Conservation (phyloP, 148 eudicot genomes). For the Rhododendron ovatum region DNA sequence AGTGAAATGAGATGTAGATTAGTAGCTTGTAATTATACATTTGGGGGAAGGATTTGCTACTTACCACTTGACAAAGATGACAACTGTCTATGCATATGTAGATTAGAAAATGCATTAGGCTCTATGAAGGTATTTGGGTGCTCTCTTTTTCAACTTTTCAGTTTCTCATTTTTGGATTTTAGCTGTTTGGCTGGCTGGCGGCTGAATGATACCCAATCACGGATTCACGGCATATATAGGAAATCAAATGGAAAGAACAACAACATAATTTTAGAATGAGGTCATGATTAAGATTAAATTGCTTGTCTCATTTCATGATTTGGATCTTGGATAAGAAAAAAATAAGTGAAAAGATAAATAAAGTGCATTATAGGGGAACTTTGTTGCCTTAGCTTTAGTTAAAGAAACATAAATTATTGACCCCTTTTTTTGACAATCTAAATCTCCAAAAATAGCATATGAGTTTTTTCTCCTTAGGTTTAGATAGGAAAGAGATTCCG, state of each 20-base stretch:
- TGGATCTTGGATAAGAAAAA: background rate
- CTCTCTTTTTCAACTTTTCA: too few relatives aligned
- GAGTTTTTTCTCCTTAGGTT: too few relatives aligned
- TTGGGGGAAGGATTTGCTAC: background rate
- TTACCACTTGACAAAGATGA: constrained; percentile 12
- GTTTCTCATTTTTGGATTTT: too few relatives aligned
- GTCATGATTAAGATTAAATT: background rate
- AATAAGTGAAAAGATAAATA: background rate
- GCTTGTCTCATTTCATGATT: background rate
- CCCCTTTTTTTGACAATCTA: background rate
- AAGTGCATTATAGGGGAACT: background rate
- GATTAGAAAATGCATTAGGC: background rate
- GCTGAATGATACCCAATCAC: too few relatives aligned
- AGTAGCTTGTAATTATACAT: background rate
- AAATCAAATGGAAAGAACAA: background rate
- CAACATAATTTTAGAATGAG: background rate
- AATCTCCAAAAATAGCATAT: background rate
- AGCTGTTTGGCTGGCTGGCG: too few relatives aligned
- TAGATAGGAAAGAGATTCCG: background rate
- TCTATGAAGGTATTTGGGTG: background rate
- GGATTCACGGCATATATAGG: too few relatives aligned
- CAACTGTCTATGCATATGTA: constrained; percentile 2
- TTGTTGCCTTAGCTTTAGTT: background rate
- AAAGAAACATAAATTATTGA: background rate
- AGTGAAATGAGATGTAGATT: background rate